Conservation (phyloP, 2,329 filamentous ascomycete genomes). For the Alternaria incomplexa region DNA sequence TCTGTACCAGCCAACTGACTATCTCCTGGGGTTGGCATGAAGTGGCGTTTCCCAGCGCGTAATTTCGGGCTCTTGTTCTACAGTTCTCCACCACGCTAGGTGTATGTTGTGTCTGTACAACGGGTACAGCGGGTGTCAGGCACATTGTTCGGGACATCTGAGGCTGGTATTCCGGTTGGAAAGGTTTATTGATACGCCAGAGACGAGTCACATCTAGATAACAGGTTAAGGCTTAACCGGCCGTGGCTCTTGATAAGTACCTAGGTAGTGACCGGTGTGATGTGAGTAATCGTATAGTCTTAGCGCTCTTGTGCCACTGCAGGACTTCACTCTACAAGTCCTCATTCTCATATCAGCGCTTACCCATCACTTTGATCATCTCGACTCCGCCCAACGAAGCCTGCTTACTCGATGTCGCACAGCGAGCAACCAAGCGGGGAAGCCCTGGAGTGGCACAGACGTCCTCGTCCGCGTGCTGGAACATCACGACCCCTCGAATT, state of each 20-base stretch:
- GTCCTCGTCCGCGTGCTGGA: background rate
- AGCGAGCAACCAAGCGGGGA: background rate
- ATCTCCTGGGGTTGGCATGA: background rate
- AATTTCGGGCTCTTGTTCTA: background rate
- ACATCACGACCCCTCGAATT: background rate
- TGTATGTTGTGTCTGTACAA: slow-evolving; percentile 7
- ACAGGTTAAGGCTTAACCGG: background rate
- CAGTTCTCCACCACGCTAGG: background rate
- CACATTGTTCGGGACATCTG: background rate
- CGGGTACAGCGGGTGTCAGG: slow-evolving; percentile 8
- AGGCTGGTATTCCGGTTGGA: background rate
- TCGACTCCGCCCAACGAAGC: background rate
- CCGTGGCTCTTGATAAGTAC: background rate
- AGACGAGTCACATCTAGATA: background rate
- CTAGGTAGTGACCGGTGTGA: background rate
- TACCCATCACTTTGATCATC: background rate
- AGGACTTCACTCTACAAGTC: background rate
- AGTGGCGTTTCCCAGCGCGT: slow-evolving; percentile 9
- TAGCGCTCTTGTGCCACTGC: background rate
- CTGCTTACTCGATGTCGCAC: background rate
- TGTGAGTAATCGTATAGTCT: too few relatives aligned
- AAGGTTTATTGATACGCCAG: background rate
- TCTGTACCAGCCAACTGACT: background rate
- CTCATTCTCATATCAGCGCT: background rate
- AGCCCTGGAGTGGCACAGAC: background rate